Conservation (phyloP, 352 stramenopile species). For the Phytophthora uliginosa region DNA sequence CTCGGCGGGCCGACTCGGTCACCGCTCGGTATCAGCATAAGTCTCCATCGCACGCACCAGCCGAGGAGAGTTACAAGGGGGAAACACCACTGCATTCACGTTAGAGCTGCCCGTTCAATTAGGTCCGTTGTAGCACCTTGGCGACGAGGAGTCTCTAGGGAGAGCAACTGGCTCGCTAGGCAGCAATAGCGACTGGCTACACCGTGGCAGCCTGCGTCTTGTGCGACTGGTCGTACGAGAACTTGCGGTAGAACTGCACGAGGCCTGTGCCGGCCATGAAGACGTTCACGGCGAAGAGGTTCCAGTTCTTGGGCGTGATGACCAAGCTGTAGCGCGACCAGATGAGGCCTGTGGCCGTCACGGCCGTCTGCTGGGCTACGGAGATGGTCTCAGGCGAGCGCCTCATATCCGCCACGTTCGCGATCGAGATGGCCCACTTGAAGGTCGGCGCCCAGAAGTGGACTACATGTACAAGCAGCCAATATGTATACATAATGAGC, state of each 20-base stretch:
- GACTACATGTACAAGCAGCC: constrained; percentile 29
- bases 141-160: not conserved
- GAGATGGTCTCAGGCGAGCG: constrained; percentile 84
- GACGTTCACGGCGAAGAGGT: constrained; percentile 90
- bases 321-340: constrained; percentile 92
- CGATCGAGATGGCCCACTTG: constrained; percentile 90
- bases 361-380: constrained; percentile 74
- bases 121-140: constrained; percentile 3
- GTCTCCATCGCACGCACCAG: not conserved
- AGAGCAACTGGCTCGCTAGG: constrained; percentile 6
- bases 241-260: constrained; percentile 87
- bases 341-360: constrained; percentile 89
- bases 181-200: constrained; percentile 1
- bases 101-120: constrained; percentile 17
- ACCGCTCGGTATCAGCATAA: not conserved
- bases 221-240: constrained; percentile 45
- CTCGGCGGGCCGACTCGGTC: not conserved
- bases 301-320: constrained; percentile 93
- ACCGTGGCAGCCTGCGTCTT: constrained; percentile 5
- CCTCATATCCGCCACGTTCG: constrained; percentile 90
- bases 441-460: constrained; percentile 92
- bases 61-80: not conserved
- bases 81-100: constrained; percentile 20
- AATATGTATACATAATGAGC: not conserved
- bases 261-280: constrained; percentile 89